phyloP scores from a whole-genome alignment of 2,329 filamentous ascomycete species.

The Geosmithia putterillii region DNA sequence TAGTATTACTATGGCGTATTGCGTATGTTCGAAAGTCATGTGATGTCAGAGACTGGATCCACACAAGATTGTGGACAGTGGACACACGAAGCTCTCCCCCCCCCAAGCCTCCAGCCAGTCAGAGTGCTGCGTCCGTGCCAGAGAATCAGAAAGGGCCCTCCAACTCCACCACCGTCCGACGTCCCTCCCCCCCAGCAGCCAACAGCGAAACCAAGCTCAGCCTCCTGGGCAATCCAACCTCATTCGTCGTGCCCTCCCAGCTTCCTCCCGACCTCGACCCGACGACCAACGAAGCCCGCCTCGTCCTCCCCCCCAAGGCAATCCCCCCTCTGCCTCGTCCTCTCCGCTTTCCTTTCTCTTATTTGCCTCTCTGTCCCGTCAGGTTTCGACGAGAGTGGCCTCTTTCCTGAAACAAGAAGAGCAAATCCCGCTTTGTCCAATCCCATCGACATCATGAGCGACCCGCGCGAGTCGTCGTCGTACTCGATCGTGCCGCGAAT shows the following conservation, averaged over 20 bases:
- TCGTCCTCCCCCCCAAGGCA: not conserved
- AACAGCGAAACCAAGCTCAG: constrained; percentile 19
- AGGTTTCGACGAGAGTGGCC: no score
- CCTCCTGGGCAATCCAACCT: constrained; percentile 13
- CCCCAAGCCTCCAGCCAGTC: no score
- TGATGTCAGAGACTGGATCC: no score
- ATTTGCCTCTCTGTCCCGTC: not conserved
- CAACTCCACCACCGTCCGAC: no score
- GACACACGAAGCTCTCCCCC: no score
- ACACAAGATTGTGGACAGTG: no score
- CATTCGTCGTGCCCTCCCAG: not conserved
- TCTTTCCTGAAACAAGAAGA: not conserved
- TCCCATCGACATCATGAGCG: constrained; percentile 28
- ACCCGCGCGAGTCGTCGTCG: constrained; percentile 46
- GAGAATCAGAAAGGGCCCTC: no score
- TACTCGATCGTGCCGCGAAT: constrained; percentile 51
- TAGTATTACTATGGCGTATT: no score
- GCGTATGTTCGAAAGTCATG: no score
- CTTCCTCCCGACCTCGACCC: not conserved
- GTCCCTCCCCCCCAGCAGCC: no score
- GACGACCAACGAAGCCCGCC: no score
- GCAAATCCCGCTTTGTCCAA: constrained; percentile 3
- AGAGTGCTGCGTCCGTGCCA: no score
- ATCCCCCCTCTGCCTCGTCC: not conserved
- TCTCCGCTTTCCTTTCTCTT: not conserved